Conservation (phyloP, 2,329 filamentous ascomycete genomes). For the Arachnopeziza araneosa region DNA sequence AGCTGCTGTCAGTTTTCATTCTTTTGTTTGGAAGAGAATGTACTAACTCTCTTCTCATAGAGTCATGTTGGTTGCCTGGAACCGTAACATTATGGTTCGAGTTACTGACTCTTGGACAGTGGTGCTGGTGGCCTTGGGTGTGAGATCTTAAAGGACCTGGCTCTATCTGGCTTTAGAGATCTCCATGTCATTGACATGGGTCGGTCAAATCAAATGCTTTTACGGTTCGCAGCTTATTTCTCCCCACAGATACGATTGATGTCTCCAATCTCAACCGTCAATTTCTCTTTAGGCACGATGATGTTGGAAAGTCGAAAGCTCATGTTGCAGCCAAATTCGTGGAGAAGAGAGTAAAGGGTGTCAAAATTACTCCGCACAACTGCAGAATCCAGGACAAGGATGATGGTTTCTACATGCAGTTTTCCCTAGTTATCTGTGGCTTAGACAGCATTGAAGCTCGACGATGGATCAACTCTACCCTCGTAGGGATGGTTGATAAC, state of each 20-base stretch:
- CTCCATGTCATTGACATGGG: conserved; percentile 99
- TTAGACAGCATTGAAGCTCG: conserved; percentile 95
- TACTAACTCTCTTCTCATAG: conserved; percentile 13
- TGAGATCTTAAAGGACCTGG: conserved; percentile 94
- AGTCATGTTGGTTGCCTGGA: conserved; percentile 28
- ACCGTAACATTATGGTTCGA: not conserved
- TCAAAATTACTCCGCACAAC: conserved; percentile 90
- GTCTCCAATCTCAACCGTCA: conserved; percentile 97
- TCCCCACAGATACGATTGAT: conserved; percentile 78
- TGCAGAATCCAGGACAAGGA: conserved; percentile 96
- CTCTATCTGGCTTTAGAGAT: conserved; percentile 89
- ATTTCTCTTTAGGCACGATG: conserved; percentile 86
- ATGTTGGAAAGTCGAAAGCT: conserved; percentile 91
- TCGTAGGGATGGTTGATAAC: conserved; percentile 84
- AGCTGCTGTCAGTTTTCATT: conserved; percentile 55
- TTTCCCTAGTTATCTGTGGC: conserved; percentile 88
- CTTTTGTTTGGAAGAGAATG: conserved; percentile 11
- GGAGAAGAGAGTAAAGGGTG: conserved; percentile 79
- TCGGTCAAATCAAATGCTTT: conserved; percentile 34
- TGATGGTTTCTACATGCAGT: conserved; percentile 94
- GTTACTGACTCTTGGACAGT: conserved; percentile 42
- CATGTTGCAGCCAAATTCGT: conserved; percentile 90
- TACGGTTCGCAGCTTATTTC: conserved; percentile 7
- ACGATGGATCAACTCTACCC: conserved; percentile 95
- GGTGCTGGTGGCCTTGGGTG: conserved; percentile 92